Evolutionary conservation across 2,329 filamentous ascomycete genomes (phyloP).

Genomic region (Sclerotinia trifoliorum): DNA sequence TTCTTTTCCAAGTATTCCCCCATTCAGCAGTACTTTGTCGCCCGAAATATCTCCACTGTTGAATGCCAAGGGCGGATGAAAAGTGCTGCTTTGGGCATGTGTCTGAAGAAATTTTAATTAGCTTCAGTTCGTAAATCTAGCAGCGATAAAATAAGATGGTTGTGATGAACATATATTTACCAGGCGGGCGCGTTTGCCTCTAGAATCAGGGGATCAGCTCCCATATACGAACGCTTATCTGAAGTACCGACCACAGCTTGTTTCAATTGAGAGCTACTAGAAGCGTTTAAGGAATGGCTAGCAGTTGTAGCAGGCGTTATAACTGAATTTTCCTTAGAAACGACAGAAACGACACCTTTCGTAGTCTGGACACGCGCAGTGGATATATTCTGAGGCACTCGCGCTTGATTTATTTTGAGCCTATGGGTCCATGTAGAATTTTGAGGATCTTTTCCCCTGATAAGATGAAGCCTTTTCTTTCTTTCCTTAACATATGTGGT

Average conservation of each 20-base stretch:
- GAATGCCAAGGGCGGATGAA: neutral
- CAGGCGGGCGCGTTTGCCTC: neutral
- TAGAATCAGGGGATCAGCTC: neutral
- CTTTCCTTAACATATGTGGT: neutral
- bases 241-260: rapidly evolving
- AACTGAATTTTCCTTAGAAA: neutral
- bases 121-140: too few relatives aligned
- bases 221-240: neutral
- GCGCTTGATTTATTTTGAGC: neutral
- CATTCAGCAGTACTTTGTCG: too few relatives aligned
- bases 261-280: neutral
- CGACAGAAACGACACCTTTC: too few relatives aligned
- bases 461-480: neutral
- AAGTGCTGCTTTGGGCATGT: neutral
- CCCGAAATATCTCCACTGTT: neutral
- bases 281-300: neutral
- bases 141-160: neutral
- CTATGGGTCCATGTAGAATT: neutral
- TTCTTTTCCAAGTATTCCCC: neutral
- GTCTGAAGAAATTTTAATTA: neutral
- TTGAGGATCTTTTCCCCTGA: neutral
- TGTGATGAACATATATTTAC: neutral
- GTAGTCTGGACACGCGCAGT: neutral
- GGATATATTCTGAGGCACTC: neutral
- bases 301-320: neutral